Evolutionary conservation across 371 early-diverging fungal species (phyloP), one percentile per base, ranked within the genome.

Genomic region (Neoconidiobolus thromboides): DNA sequence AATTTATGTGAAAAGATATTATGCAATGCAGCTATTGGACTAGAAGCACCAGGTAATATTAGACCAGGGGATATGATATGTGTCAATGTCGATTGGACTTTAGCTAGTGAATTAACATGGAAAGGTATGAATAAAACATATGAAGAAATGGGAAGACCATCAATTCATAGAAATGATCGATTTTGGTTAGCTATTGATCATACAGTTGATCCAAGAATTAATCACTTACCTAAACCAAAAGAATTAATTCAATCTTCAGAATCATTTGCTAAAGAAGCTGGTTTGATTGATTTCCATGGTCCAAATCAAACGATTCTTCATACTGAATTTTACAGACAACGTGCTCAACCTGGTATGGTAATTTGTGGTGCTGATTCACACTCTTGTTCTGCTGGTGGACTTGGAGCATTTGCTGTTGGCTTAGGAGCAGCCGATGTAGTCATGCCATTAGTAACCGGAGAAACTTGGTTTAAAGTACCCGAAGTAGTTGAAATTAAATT

Each of bases 71-170:
- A 85, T 65, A 83, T 86, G 81, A 73, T 85, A 38, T 86, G 86
- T 63, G 86, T 85, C 37, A 70, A 72, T 2, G 86, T 85, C 10
- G 86, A 85, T 69, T 85, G 86, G 86, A 85, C 86, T 38, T 66
- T 85, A 52, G 86, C 87, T 9, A 81, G 82, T 6, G 86, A 85
- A 62, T 70, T 85, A 62, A 85, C 87, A 36, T 85, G 86, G 86
- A 82, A 84, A 67, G 87, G 86, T 54, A 85, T 85, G 86, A 80
- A 85, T 68, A 86, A 85, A 75, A 86, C 85, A 26, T 85, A 80
- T 71, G 76, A 80, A 47, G 71, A 71, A 46, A 81, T 85, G 80
- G 83, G 81, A 6, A 76, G 81, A 12, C 86, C 86, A 36, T 71
- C 66, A 56, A 76, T 86, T 61, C 72, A 79, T 71, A 75, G 86